Evolutionary conservation across 805 yeast species (phyloP).

Genomic region (Kodamaea laetipori): DNA sequence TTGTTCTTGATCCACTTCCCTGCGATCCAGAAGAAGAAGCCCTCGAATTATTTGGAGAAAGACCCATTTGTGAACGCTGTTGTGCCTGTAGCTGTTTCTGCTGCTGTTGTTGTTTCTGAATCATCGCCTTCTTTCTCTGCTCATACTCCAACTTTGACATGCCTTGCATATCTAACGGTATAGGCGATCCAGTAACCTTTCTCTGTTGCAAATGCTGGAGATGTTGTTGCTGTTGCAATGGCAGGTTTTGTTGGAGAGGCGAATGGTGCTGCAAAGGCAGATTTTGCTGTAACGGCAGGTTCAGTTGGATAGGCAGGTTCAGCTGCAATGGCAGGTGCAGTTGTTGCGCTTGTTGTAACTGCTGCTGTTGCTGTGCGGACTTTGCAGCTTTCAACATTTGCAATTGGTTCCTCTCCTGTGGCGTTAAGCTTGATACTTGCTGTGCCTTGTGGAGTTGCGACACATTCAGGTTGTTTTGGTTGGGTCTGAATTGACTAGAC

Average conservation of each 20-base stretch:
- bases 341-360: slow-evolving; percentile 18
- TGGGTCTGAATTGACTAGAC: slow-evolving; percentile 12
- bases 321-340: slow-evolving; percentile 20
- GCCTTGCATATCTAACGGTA: slow-evolving; percentile 23
- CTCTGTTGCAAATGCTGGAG: slow-evolving; percentile 16
- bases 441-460: slow-evolving; percentile 1
- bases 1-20: not conserved
- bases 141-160: slow-evolving; percentile 37
- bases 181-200: slow-evolving; percentile 13
- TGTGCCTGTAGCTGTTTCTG: slow-evolving; percentile 10
- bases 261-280: slow-evolving; percentile 9
- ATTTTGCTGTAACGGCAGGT: slow-evolving; percentile 18
- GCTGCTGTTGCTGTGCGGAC: slow-evolving; percentile 32
- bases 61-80: not conserved
- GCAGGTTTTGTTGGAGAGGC: slow-evolving; percentile 16
- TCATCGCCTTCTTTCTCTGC: slow-evolving; percentile 37
- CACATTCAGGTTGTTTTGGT: slow-evolving; percentile 9
- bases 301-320: slow-evolving; percentile 15
- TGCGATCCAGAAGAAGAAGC: not conserved
- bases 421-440: slow-evolving; percentile 39
- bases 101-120: slow-evolving; percentile 35
- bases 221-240: slow-evolving; percentile 10
- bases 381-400: slow-evolving; percentile 42
- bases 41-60: slow-evolving; percentile 1
- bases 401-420: slow-evolving; percentile 45